Base-by-base conservation (phyloP, 106 monocot genomes). In the Dactylorhiza incarnata region DNA sequence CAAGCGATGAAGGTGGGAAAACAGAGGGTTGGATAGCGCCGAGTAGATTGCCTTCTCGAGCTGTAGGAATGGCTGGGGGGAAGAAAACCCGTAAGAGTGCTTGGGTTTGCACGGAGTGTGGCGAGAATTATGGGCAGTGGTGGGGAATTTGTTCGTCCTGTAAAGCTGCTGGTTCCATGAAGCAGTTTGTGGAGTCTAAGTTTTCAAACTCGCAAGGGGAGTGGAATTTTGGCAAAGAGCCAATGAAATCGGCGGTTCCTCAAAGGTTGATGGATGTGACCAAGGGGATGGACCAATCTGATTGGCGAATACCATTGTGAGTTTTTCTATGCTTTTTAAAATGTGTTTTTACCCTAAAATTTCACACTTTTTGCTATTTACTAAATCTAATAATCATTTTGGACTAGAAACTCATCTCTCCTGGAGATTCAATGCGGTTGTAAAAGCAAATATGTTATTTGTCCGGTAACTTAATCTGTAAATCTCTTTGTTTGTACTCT, bases 291-390 rank as follows among this genome's bases (percentile, higher is more conserved):
- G 83, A 86, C 56, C 80, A 81, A 73, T 81, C 87, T 1, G 91
- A 89, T 5, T 93, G 93, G 96, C 82, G 93, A 29, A 84, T 97
- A 47, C 84, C 82, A 13, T 75, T 97, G 96, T 97, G 83, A 83
- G 90, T 84, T 62, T 62, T 19, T 68, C 49, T 52, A 15, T 25
- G 46, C 61, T 78, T 53, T 44, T 17, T 49, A 23, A 72, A 22
- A 2, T 69, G 45, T 65, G 3, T 29, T 65, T 26, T 37, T 25
- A 13, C 26, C 19, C 26, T 65, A 26, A 23, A 29, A 22, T 29
- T 65, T 65, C 11, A 12, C 29, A 3, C 12, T 11, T 65, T 11
- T 25, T 65, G n/a, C n/a, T n/a, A n/a, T n/a, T n/a, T n/a, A n/a
- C n/a, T n/a, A n/a, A n/a, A n/a, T n/a, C n/a, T n/a, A n/a, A n/a